Conservation (phyloP, 2,329 filamentous ascomycete genomes). For the Trichoderma guizhouense region DNA sequence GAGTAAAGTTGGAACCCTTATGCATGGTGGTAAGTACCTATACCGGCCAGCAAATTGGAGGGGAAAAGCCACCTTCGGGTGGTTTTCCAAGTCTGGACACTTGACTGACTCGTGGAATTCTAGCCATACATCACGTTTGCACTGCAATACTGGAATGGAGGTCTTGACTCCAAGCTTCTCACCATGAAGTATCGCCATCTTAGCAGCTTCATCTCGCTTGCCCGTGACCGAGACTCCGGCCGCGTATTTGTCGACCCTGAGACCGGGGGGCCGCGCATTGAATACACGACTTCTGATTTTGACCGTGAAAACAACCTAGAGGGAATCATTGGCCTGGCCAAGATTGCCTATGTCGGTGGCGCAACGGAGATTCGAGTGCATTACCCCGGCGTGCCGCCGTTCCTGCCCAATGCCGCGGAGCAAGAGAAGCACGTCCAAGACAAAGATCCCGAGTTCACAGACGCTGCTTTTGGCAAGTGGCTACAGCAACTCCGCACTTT, state of each 20-base stretch:
- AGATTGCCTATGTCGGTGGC: constrained; percentile 74
- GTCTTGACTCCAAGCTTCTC: constrained; percentile 69
- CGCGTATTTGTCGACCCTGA: constrained; percentile 68
- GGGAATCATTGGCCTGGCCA: constrained; percentile 67
- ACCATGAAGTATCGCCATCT: constrained; percentile 66
- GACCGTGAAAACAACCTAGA: constrained; percentile 71
- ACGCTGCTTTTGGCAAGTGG: constrained; percentile 61
- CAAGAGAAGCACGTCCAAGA: constrained; percentile 23
- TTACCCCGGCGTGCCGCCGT: constrained; percentile 61
- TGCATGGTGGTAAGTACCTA: constrained; percentile 59
- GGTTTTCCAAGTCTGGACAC: constrained; percentile 12
- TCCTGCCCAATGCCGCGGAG: constrained; percentile 39
- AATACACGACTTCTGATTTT: constrained; percentile 67
- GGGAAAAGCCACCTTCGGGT: background rate
- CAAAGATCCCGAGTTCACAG: constrained; percentile 48
- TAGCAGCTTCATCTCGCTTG: constrained; percentile 69
- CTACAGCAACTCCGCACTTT: constrained; percentile 47
- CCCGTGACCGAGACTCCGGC: constrained; percentile 73
- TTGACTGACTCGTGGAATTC: background rate
- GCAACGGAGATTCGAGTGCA: constrained; percentile 74
- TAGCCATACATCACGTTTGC: constrained; percentile 60
- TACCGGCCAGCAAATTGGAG: background rate
- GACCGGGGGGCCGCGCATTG: constrained; percentile 62
- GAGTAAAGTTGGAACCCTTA: constrained; percentile 73
- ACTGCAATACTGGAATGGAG: constrained; percentile 63